Evolutionary conservation across 2,329 filamentous ascomycete genomes (phyloP).

Genomic region (Phialophora expanda): DNA sequence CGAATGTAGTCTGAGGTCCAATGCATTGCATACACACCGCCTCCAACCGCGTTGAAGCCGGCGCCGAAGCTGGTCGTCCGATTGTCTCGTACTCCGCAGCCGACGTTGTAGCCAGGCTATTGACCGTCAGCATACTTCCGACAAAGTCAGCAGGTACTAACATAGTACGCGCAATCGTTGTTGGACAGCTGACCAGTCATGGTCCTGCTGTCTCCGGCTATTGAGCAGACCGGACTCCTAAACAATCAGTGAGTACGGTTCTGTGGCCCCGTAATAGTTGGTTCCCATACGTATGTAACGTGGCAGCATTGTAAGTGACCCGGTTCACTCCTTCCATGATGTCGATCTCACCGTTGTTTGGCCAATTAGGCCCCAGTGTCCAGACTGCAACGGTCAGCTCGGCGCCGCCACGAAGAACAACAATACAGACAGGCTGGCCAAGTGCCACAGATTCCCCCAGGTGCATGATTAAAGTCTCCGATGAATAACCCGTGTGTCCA

Average conservation of each 20-base stretch:
- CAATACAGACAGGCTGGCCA: conserved; percentile 45
- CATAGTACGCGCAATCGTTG: conserved; percentile 58
- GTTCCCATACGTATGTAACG: conserved; percentile 61
- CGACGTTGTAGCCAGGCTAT: conserved; percentile 48
- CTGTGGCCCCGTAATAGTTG: neutral
- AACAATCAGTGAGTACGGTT: conserved; percentile 1
- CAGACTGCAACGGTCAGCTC: conserved; percentile 43
- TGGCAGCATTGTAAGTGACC: conserved; percentile 60
- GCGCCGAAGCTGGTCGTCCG: conserved; percentile 58
- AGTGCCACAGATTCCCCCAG: conserved; percentile 46
- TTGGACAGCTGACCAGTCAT: conserved; percentile 51
- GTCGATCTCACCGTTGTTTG: conserved; percentile 69
- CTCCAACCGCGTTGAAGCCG: conserved; percentile 68
- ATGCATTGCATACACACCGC: conserved; percentile 70
- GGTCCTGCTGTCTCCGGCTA: conserved; percentile 40
- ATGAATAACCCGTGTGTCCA: conserved; percentile 46
- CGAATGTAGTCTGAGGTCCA: conserved; percentile 52
- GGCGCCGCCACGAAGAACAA: neutral
- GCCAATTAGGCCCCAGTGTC: conserved; percentile 65
- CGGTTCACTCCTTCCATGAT: conserved; percentile 73
- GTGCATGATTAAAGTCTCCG: conserved; percentile 46
- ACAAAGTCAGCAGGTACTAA: conserved; percentile 24
- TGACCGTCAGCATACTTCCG: conserved; percentile 11
- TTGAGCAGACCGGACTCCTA: conserved; percentile 36
- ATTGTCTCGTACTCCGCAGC: conserved; percentile 61